Conservation (phyloP, 768 basidiomycete species). For the Vararia minispora region DNA sequence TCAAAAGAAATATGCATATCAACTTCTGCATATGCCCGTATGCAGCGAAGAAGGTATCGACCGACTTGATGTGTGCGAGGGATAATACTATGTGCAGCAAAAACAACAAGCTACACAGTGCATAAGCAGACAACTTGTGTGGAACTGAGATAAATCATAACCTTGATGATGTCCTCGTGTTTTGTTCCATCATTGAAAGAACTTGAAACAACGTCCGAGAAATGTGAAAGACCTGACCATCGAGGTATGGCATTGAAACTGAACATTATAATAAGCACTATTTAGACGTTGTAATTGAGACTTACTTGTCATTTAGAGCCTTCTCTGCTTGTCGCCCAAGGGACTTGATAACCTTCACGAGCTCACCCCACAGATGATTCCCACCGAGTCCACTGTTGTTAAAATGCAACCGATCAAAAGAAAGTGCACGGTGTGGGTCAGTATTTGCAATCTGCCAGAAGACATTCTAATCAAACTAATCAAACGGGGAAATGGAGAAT, state of each 20-base stretch:
- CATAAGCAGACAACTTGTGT: no score
- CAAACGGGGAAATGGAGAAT: not conserved
- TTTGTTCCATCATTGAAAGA: slow-evolving; percentile 26
- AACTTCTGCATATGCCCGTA: no score
- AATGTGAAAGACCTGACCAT: slow-evolving; percentile 26
- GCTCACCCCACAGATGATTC: no score
- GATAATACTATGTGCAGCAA: no score
- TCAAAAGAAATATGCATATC: not conserved
- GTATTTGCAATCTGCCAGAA: slow-evolving; percentile 27
- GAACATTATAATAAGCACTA: slow-evolving; percentile 1
- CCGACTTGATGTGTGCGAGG: no score
- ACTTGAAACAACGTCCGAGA: slow-evolving; percentile 16
- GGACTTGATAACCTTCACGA: no score
- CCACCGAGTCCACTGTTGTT: not conserved
- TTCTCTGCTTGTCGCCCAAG: slow-evolving; percentile 9
- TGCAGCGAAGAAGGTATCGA: no score
- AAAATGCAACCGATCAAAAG: not conserved
- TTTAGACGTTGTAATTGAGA: no score
- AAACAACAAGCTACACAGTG: no score
- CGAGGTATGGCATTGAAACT: slow-evolving; percentile 21
- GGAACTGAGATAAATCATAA: slow-evolving; percentile 11
- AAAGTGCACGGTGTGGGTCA: not conserved
- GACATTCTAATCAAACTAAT: slow-evolving; percentile 25
- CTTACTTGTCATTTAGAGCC: slow-evolving; percentile 17
- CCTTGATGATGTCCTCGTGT: slow-evolving; percentile 25